Base-by-base conservation (phyloP, 2,329 filamentous ascomycete genomes). In the Epichloe hybrida region DNA sequence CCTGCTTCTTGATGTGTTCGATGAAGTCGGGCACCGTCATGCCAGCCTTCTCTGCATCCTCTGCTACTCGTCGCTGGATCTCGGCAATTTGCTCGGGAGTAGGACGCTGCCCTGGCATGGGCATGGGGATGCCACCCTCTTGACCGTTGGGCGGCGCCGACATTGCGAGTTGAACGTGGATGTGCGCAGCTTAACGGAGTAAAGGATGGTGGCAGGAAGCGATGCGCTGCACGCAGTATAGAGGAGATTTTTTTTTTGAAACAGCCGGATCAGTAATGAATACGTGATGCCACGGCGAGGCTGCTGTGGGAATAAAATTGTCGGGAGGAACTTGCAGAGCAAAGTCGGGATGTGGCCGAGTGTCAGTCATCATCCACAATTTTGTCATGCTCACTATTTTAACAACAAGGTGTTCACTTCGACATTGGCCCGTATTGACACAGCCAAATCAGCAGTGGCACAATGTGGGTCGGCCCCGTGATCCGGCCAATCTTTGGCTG, bases 21-120 rank as follows among this genome's bases (percentile, higher is more conserved):
- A 94, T 79, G 64, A 95, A 95, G 67, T 95, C 76, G 43, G 84
- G 88, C 1, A 93, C 83, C 6, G 84, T 81, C 77, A 97, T 82
- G 64, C 90, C 90, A 56, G 83, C 80, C 69, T 86, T 89, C 62
- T 86, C 76, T 46, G 91, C 91, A 68, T 96, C 90, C 48, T 80
- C 78, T 46, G 84, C 84, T 43, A 96, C 72, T 68, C 93, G 85
- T 59, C 82, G 80, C 67, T 94, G 87, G 76, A 96, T 93, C 51
- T 78, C 76, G 51, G 80, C 79, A 56, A 95, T 86, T 72, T 96
- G 89, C 70, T 95, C 85, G 46, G 86, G 89, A 20, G 83, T 81
- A 36, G 88, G 88, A 65, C 69, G 72, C 57, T 72, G 70, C 7
- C 56, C 58, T 56, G 61, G 46, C 59, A 60, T 31, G 27, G 52